Conservation (phyloP, 371 early-diverging fungal genomes). For the Saksenaea oblongispora region DNA sequence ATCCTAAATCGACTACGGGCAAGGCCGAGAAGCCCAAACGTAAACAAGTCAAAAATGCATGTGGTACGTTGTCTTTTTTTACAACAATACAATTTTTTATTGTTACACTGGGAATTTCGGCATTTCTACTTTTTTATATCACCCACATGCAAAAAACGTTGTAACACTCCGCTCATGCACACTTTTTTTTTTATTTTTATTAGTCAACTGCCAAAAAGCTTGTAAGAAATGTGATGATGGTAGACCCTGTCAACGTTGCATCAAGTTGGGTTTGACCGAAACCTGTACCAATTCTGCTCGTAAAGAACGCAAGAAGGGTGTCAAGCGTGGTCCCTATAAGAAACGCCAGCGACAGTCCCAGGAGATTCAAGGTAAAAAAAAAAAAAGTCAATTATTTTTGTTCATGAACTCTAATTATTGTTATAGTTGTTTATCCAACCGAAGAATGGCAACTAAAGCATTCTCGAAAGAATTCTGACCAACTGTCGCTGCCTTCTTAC, state of each 20-base stretch:
- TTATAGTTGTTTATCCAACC: neutral
- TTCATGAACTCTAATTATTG: neutral
- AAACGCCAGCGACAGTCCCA: slow-evolving; percentile 25
- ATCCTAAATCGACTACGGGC: neutral
- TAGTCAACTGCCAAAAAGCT: slow-evolving; percentile 83
- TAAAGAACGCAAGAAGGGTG: slow-evolving; percentile 78
- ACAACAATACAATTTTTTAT: neutral
- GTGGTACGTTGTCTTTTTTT: slow-evolving; percentile 51
- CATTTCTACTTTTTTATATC: neutral
- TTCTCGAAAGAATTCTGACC: neutral
- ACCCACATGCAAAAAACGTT: neutral
- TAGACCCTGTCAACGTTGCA: slow-evolving; percentile 81
- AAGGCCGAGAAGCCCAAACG: slow-evolving; percentile 36
- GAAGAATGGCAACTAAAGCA: neutral
- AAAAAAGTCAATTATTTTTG: neutral
- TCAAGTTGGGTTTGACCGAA: slow-evolving; percentile 66
- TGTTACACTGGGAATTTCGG: neutral
- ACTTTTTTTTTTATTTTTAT: neutral
- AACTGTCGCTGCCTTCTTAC: neutral
- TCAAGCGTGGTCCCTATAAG: slow-evolving; percentile 81
- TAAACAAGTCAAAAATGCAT: slow-evolving; percentile 84
- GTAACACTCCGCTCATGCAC: neutral
- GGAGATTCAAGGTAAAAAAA: neutral
- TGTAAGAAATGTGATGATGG: slow-evolving; percentile 90
- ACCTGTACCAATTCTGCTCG: slow-evolving; percentile 77